Conservation (phyloP, 2,329 filamentous ascomycete genomes). For the Phyllosticta paracitricarpa region DNA sequence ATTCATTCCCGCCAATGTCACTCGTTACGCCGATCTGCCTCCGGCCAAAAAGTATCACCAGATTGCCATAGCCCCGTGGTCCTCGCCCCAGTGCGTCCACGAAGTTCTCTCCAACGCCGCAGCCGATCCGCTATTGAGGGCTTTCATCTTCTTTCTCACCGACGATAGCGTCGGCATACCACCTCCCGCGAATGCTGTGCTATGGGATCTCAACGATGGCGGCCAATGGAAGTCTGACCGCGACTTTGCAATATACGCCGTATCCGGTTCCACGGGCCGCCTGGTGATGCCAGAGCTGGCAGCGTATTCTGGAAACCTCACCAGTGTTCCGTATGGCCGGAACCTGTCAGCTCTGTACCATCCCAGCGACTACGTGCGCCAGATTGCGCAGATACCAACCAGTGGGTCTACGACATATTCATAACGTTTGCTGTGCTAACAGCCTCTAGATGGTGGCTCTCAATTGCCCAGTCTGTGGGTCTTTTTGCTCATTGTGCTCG, state of each 20-base stretch:
- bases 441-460: conserved; percentile 37
- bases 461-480: conserved; percentile 69
- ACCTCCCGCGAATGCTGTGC: conserved; percentile 55
- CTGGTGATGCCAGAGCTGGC: conserved; percentile 62
- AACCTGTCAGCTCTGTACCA: conserved; percentile 29
- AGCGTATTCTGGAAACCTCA: conserved; percentile 68
- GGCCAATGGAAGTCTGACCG: conserved; percentile 62
- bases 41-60: conserved; percentile 56
- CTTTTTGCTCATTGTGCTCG: conserved; percentile 61
- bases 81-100: conserved; percentile 59
- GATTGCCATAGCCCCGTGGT: conserved; percentile 81
- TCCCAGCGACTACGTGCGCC: conserved; percentile 35
- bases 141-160: conserved; percentile 44
- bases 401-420: neutral
- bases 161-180: conserved; percentile 32
- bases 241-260: conserved; percentile 71
- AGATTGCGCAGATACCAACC: conserved; percentile 40
- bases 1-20: conserved; percentile 68
- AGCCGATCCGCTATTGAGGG: conserved; percentile 47
- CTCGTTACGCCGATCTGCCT: conserved; percentile 57
- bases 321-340: conserved; percentile 32
- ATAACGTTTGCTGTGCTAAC: conserved; percentile 1
- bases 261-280: conserved; percentile 57
- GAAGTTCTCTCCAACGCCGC: conserved; percentile 57
- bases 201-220: conserved; percentile 63